Evolutionary conservation across 345 rosid species (phyloP), one percentile per base, ranked within the genome.

Genomic region (Syzygium jambos): DNA sequence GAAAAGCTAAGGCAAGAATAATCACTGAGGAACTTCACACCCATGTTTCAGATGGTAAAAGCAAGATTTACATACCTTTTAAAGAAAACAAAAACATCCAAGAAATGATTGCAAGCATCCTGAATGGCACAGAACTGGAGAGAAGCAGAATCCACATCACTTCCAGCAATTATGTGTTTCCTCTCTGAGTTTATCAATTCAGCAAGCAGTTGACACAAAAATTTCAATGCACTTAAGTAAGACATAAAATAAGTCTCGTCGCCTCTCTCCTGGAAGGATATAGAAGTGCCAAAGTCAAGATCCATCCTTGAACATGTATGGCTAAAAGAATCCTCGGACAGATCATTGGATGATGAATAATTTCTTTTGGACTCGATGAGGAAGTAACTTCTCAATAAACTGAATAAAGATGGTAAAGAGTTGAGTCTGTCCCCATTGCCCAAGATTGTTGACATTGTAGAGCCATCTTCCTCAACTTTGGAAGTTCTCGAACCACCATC

Each of bases 141-240:
- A 88, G 91, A 88, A 89, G 89, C 85, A 54, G 91, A 86, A 87
- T 91, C 63, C 46, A 85, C 88, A 87, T 91, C 93, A 86, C 87
- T 87, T 91, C 91, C 93, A 88, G 91, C 87, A 87, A 95, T 84
- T 78, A 96, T 87, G 57, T 90, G 90, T 78, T 94, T 91, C 87
- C 93, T 94, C 90, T 92, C 91, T n/a, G 89, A 90, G 90, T 93
- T 93, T 55, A 95, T 92, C 86, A 91, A 91, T 90, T 94, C 96
- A 80, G 96, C 95, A 82, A 98, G 95, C 7, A 96, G 98, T 88
- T 92, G 93, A 90, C 99, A 95, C 89, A 96, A 92, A 91, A 95
- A 98, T 90, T 91, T 92, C 92, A 96, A 85, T 85, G 93, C 95
- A 89, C 90, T 91, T 54, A 93, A 87, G 91, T 91, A 95, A 84